Evolutionary conservation across 441 rosid species (phyloP).

Genomic region (Gossypium gossypioides): DNA sequence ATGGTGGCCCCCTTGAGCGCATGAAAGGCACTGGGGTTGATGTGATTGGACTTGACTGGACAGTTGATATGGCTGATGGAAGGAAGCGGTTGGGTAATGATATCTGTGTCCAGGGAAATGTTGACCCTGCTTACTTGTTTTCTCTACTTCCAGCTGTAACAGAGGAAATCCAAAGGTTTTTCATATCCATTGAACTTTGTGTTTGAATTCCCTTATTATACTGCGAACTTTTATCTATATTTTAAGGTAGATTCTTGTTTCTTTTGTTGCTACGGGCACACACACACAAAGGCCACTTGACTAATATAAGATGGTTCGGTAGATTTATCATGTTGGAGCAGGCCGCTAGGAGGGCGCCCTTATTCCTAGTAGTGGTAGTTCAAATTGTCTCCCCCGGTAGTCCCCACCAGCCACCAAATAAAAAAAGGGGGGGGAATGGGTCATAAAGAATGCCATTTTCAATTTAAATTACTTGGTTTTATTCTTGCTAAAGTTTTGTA

Average conservation of each 20-base stretch:
- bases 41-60: constrained; percentile 97
- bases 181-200: background rate
- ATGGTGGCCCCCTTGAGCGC: constrained; percentile 82
- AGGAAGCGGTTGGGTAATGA: constrained; percentile 61
- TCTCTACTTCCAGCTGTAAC: constrained; percentile 70
- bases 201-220: background rate
- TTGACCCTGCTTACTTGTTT: constrained; percentile 79
- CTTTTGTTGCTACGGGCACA: background rate
- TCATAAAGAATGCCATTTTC: background rate
- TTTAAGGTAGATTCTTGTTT: background rate
- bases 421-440: background rate
- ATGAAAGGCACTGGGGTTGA: constrained; percentile 87
- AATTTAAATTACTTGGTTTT: background rate
- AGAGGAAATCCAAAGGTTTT: constrained; percentile 71
- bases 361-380: background rate
- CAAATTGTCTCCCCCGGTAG: too few relatives aligned
- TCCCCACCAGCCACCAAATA: background rate
- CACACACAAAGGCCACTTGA: background rate
- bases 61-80: constrained; percentile 90
- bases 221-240: background rate
- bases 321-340: background rate
- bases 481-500: background rate
- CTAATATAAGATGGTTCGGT: background rate
- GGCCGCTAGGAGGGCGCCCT: background rate
- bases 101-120: constrained; percentile 76